These are phyloP conservation scores for Cokeromyces recurvatus DNA, from an alignment of 371 early-diverging fungal genomes.

Conservation along the genomic window DNA sequence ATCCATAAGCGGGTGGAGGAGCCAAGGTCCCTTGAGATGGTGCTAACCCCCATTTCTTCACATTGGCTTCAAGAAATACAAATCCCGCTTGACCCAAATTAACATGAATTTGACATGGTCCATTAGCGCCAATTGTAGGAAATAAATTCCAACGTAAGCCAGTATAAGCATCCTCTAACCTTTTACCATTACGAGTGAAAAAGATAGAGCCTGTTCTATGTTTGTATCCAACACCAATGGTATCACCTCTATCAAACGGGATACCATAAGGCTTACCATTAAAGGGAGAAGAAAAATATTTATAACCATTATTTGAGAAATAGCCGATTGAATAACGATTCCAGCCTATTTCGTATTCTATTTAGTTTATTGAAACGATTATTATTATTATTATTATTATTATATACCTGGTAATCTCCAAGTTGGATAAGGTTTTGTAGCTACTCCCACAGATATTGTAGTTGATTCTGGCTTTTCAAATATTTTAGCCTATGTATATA, in stretches of 20 bases:
- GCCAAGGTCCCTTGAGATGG: conserved; percentile 62
- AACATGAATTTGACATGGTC: conserved; percentile 59
- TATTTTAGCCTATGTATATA: conserved; percentile 69
- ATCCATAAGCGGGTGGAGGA: conserved; percentile 67
- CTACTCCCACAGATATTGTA: conserved; percentile 59
- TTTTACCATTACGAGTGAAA: conserved; percentile 74
- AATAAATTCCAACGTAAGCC: conserved; percentile 54
- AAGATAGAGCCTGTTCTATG: conserved; percentile 71
- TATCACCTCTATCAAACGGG: conserved; percentile 65
- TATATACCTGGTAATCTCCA: conserved; percentile 71
- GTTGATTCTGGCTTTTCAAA: conserved; percentile 61
- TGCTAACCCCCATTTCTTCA: conserved; percentile 78
- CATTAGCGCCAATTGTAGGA: conserved; percentile 61
- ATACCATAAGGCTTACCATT: conserved; percentile 56
- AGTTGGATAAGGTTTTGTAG: conserved; percentile 66
- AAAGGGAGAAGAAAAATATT: conserved; percentile 64
- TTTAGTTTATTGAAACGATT: too few relatives aligned
- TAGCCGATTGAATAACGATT: conserved; percentile 74
- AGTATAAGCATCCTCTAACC: conserved; percentile 51
- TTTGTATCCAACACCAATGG: conserved; percentile 73
- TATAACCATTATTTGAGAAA: conserved; percentile 58
- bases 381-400: too few relatives aligned
- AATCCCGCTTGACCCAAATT: conserved; percentile 58
- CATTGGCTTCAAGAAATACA: conserved; percentile 77
- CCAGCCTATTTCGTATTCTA: conserved; percentile 59